phyloP scores from a whole-genome alignment of 2,329 filamentous ascomycete genomes.

The Sphaerostilbella broomeana region DNA sequence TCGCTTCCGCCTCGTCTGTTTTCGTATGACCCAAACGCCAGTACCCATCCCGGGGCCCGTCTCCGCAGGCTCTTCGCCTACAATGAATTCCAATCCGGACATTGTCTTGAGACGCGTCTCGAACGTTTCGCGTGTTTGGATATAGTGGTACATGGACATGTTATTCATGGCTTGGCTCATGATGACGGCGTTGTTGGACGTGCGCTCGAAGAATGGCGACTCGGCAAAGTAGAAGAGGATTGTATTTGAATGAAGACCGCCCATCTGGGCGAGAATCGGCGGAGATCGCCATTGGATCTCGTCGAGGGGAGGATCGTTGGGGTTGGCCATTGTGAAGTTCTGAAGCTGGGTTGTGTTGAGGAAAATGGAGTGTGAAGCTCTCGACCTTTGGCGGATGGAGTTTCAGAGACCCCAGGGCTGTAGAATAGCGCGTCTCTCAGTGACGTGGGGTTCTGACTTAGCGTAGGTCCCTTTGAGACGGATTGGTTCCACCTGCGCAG shows the following conservation, averaged over 20 bases:
- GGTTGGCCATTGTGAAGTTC: constrained; percentile 32
- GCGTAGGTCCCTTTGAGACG: constrained; percentile 18
- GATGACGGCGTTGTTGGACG: constrained; percentile 60
- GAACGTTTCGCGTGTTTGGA: constrained; percentile 56
- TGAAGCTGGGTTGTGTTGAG: background rate
- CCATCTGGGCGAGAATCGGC: constrained; percentile 41
- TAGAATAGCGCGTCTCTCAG: constrained; percentile 4
- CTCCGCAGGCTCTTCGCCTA: constrained; percentile 59
- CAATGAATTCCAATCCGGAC: constrained; percentile 60
- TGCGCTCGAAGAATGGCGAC: constrained; percentile 62
- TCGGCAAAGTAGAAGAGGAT: constrained; percentile 62
- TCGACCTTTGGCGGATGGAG: constrained; percentile 9
- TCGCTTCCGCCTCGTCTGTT: constrained; percentile 56
- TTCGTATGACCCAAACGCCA: constrained; percentile 63
- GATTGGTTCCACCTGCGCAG: constrained; percentile 14
- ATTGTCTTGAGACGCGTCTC: constrained; percentile 57
- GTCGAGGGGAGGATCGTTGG: constrained; percentile 51
- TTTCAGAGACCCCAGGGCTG: constrained; percentile 4
- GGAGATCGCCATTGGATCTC: constrained; percentile 62
- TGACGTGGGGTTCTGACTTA: constrained; percentile 15
- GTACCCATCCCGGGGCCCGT: constrained; percentile 58
- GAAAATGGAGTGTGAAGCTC: background rate
- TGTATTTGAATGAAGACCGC: constrained; percentile 57
- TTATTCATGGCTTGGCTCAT: constrained; percentile 58
- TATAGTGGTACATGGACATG: constrained; percentile 47